phyloP scores from a whole-genome alignment of 73 alveolate species.

The Paramecium pentaurelia region DNA sequence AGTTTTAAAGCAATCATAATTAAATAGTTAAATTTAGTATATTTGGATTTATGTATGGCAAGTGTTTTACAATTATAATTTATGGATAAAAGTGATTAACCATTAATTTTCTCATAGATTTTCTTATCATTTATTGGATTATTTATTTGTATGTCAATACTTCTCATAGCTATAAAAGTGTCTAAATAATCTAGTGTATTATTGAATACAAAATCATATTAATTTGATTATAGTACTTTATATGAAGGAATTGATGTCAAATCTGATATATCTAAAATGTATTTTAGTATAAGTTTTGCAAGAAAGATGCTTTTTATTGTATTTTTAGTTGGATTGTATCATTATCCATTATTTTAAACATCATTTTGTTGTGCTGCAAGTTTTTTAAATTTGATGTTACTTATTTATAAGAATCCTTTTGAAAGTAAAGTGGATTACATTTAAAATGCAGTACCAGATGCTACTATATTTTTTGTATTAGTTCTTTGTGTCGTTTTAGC shows the following conservation, averaged over 20 bases:
- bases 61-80: not conserved
- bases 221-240: not conserved
- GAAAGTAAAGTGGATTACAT: not conserved
- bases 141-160: not conserved
- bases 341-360: constrained; percentile 30
- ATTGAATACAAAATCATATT: not conserved
- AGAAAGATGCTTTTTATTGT: constrained; percentile 3
- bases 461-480: not conserved
- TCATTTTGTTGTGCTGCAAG: constrained; percentile 37
- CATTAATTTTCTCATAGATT: not conserved
- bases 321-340: not conserved
- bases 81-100: not conserved
- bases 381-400: not conserved
- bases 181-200: not conserved
- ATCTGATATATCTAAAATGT: not conserved
- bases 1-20: constrained; percentile 1
- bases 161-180: not conserved
- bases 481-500: not conserved
- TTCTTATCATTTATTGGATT: not conserved
- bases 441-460: not conserved
- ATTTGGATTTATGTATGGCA: constrained; percentile 3
- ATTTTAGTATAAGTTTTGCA: not conserved
- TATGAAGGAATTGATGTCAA: constrained; percentile 34
- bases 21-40: not conserved
- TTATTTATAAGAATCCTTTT: not conserved